Percentiles rank a stretch among this genome's conserved stretches.
Evolutionary conservation across 352 stramenopile species (phyloP).

Genomic region (Pythium rishiriense): DNA sequence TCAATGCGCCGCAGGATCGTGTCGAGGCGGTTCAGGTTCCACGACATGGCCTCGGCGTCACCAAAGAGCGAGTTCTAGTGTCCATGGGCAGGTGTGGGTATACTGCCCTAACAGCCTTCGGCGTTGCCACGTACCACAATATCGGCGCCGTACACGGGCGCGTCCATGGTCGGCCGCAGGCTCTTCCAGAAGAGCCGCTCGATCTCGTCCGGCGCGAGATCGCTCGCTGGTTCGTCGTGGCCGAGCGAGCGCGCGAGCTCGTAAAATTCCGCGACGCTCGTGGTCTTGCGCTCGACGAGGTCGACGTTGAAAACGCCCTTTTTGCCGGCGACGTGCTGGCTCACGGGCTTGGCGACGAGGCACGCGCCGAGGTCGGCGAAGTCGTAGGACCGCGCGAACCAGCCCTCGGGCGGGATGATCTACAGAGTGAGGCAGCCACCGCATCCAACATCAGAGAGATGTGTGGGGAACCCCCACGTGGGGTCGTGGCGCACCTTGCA

Average conservation of each 20-base stretch:
- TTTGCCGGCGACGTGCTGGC: slow-evolving; percentile 87
- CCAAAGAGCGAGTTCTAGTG: slow-evolving; percentile 82
- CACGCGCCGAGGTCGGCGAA: slow-evolving; percentile 41
- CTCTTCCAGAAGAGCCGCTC: slow-evolving; percentile 90
- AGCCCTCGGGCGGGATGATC: slow-evolving; percentile 74
- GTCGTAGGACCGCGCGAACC: slow-evolving; percentile 74
- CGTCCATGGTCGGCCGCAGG: slow-evolving; percentile 82
- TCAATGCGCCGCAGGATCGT: slow-evolving; percentile 85
- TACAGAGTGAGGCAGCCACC: background rate
- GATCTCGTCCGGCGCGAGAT: slow-evolving; percentile 45
- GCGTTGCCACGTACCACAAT: slow-evolving; percentile 61
- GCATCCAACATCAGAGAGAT: background rate
- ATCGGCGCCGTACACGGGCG: slow-evolving; percentile 90
- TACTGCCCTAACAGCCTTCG: background rate
- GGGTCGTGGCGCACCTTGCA: slow-evolving; percentile 59
- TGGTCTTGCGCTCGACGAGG: slow-evolving; percentile 82
- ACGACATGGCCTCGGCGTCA: slow-evolving; percentile 59
- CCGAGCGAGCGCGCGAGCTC: slow-evolving; percentile 36
- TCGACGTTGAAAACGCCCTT: slow-evolving; percentile 91
- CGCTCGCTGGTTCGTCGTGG: slow-evolving; percentile 26
- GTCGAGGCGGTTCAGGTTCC: slow-evolving; percentile 88
- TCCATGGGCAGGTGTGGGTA: no score
- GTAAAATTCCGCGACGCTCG: slow-evolving; percentile 66
- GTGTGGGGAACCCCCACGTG: no score
- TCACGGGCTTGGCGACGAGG: slow-evolving; percentile 64